Conservation (phyloP, 129 eudicot species). For the Flaveria linearis region DNA sequence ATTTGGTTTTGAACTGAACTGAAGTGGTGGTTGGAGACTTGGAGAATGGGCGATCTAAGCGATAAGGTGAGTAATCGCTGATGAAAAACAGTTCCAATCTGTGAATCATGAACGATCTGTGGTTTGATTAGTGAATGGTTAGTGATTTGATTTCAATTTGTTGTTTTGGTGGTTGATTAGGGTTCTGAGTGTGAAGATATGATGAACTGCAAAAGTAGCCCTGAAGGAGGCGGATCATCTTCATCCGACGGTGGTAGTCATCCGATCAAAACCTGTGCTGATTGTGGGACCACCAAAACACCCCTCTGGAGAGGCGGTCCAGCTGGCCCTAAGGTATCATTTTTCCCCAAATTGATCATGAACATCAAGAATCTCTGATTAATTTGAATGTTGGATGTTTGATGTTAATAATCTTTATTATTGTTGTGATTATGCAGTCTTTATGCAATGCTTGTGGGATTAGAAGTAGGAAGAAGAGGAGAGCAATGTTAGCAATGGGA, state of each 20-base stretch:
- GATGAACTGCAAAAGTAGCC: slow-evolving; percentile 50
- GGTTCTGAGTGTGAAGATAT: slow-evolving; percentile 59
- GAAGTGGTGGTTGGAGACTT: neutral
- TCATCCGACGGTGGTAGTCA: slow-evolving; percentile 49
- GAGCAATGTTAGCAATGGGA: slow-evolving; percentile 69
- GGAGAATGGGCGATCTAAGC: slow-evolving; percentile 66
- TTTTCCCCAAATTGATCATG: neutral
- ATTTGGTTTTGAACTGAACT: slow-evolving; percentile 3
- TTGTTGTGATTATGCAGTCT: slow-evolving; percentile 46
- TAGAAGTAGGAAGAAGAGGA: slow-evolving; percentile 85
- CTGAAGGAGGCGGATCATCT: slow-evolving; percentile 50
- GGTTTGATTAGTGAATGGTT: neutral
- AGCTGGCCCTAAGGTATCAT: slow-evolving; percentile 88
- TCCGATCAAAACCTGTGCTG: slow-evolving; percentile 62
- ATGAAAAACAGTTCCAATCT: neutral
- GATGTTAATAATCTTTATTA: too few relatives aligned
- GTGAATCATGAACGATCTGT: neutral
- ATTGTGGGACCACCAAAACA: slow-evolving; percentile 93
- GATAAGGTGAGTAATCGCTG: slow-evolving; percentile 74
- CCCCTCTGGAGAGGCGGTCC: slow-evolving; percentile 99
- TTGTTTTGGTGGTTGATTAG: slow-evolving; percentile 32
- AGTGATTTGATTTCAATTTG: neutral
- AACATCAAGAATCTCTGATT: slow-evolving; percentile 5
- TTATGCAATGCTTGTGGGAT: slow-evolving; percentile 99
- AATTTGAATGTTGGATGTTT: slow-evolving; percentile 13